Conservation (phyloP, 2,329 filamentous ascomycete genomes). For the Parafenestella ontariensis region DNA sequence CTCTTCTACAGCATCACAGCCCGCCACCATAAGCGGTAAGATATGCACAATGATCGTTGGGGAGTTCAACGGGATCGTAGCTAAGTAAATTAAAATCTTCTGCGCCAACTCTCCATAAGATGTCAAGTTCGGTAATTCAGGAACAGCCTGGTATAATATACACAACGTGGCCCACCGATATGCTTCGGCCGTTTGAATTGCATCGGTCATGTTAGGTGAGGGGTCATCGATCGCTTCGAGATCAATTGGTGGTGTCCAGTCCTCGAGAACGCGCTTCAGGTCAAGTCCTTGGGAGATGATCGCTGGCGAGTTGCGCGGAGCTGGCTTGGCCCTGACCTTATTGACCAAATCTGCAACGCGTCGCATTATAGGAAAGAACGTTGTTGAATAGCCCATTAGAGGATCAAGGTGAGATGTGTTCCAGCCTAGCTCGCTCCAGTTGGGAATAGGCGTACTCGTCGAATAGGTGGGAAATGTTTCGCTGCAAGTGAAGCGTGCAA, state of each 20-base stretch:
- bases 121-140: conserved; percentile 67
- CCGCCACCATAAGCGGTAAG: conserved; percentile 70
- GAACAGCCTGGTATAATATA: conserved; percentile 70
- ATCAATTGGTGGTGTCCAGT: conserved; percentile 63
- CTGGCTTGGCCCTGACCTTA: conserved; percentile 58
- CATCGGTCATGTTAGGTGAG: conserved; percentile 65
- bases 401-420: conserved; percentile 60
- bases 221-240: conserved; percentile 68
- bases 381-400: conserved; percentile 70
- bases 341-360: conserved; percentile 68
- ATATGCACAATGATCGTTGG: conserved; percentile 72
- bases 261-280: conserved; percentile 65
- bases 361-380: conserved; percentile 71
- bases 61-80: conserved; percentile 67
- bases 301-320: conserved; percentile 62
- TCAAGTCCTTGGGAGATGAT: conserved; percentile 68
- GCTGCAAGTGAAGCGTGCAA: conserved; percentile 70
- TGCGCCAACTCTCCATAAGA: conserved; percentile 64
- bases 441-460: conserved; percentile 37
- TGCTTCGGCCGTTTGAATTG: conserved; percentile 69
- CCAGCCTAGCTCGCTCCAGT: conserved; percentile 8
- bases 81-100: conserved; percentile 66
- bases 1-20: conserved; percentile 65
- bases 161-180: conserved; percentile 70
- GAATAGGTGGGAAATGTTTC: conserved; percentile 61